A percentile compares a stretch with the other conserved stretches of the same genome.
phyloP scores from a whole-genome alignment of 352 stramenopile genomes.

The Pythium utonaiense region DNA sequence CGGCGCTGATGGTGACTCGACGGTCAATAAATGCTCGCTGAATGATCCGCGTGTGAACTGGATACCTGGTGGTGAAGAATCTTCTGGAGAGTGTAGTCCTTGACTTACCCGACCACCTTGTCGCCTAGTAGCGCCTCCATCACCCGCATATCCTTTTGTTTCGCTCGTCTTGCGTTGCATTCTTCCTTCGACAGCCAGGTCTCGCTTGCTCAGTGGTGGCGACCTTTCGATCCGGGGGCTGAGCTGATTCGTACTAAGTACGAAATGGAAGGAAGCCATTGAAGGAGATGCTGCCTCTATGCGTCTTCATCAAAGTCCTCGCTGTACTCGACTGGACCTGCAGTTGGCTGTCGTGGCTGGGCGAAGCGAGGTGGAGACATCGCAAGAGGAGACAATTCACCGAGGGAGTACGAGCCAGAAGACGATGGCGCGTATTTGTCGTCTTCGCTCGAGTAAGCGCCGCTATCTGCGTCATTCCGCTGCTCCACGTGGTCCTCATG shows the following conservation, averaged over 20 bases:
- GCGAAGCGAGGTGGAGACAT: constrained; percentile 18
- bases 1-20: constrained; percentile 4
- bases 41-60: constrained; percentile 24
- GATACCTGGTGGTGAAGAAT: constrained; percentile 9
- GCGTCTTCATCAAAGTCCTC: constrained; percentile 49
- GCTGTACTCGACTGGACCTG: constrained; percentile 39
- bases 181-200: background rate
- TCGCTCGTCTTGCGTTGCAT: constrained; percentile 7
- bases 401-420: constrained; percentile 10
- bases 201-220: background rate
- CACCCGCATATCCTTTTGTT: background rate
- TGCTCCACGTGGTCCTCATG: background rate
- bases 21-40: constrained; percentile 20
- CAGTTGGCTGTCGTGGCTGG: constrained; percentile 8
- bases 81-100: constrained; percentile 8
- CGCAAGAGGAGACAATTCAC: constrained; percentile 16
- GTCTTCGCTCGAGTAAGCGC: background rate
- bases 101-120: background rate
- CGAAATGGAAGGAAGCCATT: background rate
- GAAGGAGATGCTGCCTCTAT: background rate
- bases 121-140: background rate
- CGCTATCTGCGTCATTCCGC: background rate
- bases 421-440: background rate
- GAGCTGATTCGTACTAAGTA: background rate
- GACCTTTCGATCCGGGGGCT: constrained; percentile 2